Evolutionary conservation across 441 rosid species (phyloP).

Genomic region (Pelargonium cotyledonis): DNA sequence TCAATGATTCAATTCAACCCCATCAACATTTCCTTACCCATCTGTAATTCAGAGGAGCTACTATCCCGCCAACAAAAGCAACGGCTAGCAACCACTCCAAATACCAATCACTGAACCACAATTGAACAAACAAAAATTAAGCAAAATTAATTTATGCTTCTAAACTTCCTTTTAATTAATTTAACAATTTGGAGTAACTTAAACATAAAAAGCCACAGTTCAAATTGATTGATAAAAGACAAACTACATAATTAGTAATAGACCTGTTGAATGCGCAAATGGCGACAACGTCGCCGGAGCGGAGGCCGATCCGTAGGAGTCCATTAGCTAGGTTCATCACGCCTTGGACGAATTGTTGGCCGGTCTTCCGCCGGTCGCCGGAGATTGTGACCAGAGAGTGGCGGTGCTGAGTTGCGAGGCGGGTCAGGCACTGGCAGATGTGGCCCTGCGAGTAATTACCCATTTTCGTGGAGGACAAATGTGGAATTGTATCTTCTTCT

Average conservation of each 20-base stretch:
- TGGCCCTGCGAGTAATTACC: constrained; percentile 49
- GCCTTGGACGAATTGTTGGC: constrained; percentile 45
- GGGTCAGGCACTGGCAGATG: constrained; percentile 63
- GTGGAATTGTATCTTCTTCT: no score
- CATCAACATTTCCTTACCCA: constrained; percentile 45
- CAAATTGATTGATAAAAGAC: neutral
- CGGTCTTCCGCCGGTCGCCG: constrained; percentile 46
- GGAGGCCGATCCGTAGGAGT: constrained; percentile 45
- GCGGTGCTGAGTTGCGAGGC: constrained; percentile 43
- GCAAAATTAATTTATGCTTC: no score
- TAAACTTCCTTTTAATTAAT: no score
- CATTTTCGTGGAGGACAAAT: constrained; percentile 27
- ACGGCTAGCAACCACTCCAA: constrained; percentile 69
- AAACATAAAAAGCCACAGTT: no score
- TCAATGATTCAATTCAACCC: neutral
- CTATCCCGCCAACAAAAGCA: constrained; percentile 63
- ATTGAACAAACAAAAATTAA: neutral
- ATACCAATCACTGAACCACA: constrained; percentile 45
- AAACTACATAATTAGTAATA: neutral
- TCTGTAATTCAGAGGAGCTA: constrained; percentile 76
- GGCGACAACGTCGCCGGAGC: constrained; percentile 53
- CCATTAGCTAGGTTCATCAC: constrained; percentile 48
- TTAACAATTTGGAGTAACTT: no score
- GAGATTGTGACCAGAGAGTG: constrained; percentile 32
- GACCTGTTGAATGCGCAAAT: constrained; percentile 75